Evolutionary conservation across 1,284 basidiomycete species (phyloP).

Genomic region (Xerocomus nothofagi): DNA sequence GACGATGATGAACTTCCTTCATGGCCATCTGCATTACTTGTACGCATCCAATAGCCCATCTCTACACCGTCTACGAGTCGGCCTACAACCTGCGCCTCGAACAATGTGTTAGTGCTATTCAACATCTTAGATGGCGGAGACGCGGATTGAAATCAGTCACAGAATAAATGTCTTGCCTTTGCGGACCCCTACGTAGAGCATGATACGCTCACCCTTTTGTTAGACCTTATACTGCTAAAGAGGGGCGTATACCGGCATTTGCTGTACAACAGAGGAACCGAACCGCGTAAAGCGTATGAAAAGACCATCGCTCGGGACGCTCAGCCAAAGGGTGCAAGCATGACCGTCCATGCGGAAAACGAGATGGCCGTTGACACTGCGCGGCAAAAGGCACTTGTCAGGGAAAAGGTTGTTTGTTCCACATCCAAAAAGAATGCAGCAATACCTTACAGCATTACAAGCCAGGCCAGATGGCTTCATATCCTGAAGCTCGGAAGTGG

Average conservation of each 20-base stretch:
- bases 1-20: too few species aligned
- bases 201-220: conserved; percentile 71
- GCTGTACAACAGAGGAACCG: conserved; percentile 81
- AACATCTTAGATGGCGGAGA: not conserved
- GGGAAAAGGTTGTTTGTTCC: conserved; percentile 24
- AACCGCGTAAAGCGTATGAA: conserved; percentile 47
- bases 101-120: conserved; percentile 56
- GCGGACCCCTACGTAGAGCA: conserved; percentile 92
- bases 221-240: conserved; percentile 88
- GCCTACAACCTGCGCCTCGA: conserved; percentile 79
- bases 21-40: conserved; percentile 89
- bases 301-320: conserved; percentile 2
- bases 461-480: conserved; percentile 57
- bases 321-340: not conserved
- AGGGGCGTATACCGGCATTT: conserved; percentile 86
- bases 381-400: conserved; percentile 7
- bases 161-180: conserved; percentile 69
- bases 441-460: conserved; percentile 34
- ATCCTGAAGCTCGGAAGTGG: conserved; percentile 57
- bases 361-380: not conserved
- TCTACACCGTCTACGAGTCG: conserved; percentile 87
- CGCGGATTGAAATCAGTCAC: conserved; percentile 12
- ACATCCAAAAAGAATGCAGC: not conserved
- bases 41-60: conserved; percentile 61
- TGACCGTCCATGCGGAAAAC: not conserved